These are phyloP conservation scores for Saprolegnia parasitica DNA, from an alignment of 352 stramenopile genomes.

Conservation along the genomic window DNA sequence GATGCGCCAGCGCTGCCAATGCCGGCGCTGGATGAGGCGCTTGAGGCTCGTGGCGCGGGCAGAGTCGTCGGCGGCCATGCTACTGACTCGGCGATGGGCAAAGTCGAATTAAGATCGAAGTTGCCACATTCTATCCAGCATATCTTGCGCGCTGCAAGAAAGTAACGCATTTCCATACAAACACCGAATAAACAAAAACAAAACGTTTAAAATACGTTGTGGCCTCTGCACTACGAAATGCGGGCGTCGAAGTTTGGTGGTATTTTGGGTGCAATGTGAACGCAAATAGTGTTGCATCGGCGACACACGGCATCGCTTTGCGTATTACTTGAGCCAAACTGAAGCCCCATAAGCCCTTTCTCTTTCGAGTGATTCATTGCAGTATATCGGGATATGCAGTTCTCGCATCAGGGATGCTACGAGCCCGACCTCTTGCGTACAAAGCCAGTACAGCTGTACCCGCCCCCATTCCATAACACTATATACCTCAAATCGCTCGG, in stretches of 20 bases:
- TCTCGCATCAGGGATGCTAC: too few species aligned
- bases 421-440: too few species aligned
- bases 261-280: not conserved
- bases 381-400: too few species aligned
- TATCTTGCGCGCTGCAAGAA: too few species aligned
- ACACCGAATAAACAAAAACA: not conserved
- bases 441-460: too few species aligned
- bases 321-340: too few species aligned
- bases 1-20: conserved; percentile 22
- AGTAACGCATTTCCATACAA: not conserved
- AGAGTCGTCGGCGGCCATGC: not conserved
- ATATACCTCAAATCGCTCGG: too few species aligned
- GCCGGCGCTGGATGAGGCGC: not conserved
- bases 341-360: too few species aligned
- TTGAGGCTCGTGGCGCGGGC: not conserved
- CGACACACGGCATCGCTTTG: not conserved
- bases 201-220: not conserved
- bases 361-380: too few species aligned
- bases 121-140: too few species aligned
- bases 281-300: not conserved
- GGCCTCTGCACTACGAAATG: not conserved
- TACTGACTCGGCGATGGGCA: not conserved
- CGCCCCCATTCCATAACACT: too few species aligned
- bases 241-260: not conserved
- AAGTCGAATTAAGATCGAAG: not conserved